Evolutionary conservation across 1,139 yeast species (phyloP).

Genomic region (Taphrina communis): DNA sequence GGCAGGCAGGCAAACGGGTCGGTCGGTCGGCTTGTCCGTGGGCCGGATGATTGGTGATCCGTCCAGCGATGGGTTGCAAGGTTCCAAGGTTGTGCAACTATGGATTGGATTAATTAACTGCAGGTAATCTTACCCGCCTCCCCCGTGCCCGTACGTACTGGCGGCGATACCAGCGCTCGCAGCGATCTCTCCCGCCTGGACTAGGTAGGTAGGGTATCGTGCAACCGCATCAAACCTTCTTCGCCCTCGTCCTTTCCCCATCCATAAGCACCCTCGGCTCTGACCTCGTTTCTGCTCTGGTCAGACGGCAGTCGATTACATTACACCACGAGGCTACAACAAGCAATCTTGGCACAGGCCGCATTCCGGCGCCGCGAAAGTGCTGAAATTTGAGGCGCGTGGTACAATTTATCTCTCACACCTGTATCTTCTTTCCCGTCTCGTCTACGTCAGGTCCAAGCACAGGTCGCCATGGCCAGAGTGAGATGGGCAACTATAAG

Average conservation of each 20-base stretch:
- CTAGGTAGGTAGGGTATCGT: no score
- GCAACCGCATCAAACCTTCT: not conserved
- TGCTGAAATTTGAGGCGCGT: constrained; percentile 18
- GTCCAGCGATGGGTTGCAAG: not conserved
- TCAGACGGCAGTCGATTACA: not conserved
- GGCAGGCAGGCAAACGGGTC: not conserved
- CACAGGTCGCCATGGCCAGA: constrained; percentile 21
- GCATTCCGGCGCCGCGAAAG: constrained; percentile 6
- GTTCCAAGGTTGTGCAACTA: not conserved
- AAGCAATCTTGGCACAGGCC: not conserved
- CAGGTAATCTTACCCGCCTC: not conserved
- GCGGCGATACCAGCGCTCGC: not conserved
- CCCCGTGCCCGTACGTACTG: constrained; percentile 4
- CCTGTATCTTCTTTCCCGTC: constrained; percentile 7
- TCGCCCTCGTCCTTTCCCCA: not conserved
- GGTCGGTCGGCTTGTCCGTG: not conserved
- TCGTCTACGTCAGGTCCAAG: constrained; percentile 6
- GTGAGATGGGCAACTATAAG: constrained; percentile 88
- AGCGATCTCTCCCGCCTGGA: not conserved
- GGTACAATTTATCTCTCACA: constrained; percentile 5
- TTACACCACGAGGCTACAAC: not conserved
- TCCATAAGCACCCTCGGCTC: not conserved
- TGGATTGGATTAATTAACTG: not conserved
- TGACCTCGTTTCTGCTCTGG: not conserved
- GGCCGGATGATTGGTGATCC: constrained; percentile 9